Conservation (phyloP, 345 rosid genomes). For the Gynandropsis gynandra region DNA sequence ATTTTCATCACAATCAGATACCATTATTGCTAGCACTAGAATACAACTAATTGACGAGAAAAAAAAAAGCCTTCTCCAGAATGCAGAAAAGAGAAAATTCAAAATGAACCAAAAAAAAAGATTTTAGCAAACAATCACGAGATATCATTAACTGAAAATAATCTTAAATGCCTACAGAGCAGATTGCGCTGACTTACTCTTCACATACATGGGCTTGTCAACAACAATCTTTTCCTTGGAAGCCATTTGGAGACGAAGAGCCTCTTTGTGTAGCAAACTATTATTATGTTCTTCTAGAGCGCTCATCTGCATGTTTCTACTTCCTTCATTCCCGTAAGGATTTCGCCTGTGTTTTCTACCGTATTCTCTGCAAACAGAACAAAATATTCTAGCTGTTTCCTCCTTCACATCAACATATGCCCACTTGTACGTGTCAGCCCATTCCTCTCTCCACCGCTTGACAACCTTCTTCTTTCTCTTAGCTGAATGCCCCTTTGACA, state of each 20-base stretch:
- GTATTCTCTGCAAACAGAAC: constrained; percentile 93
- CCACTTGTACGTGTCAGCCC: constrained; percentile 99
- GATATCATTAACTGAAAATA: constrained; percentile 11
- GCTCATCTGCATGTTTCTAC: constrained; percentile 99
- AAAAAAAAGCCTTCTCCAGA: neutral
- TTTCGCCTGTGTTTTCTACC: constrained; percentile 96
- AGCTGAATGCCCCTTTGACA: constrained; percentile 48
- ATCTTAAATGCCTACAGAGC: constrained; percentile 11
- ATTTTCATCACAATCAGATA: constrained; percentile 3
- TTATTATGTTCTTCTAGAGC: constrained; percentile 97
- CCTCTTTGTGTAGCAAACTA: constrained; percentile 98
- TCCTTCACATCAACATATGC: constrained; percentile 97
- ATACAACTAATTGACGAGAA: neutral
- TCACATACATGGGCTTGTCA: constrained; percentile 84
- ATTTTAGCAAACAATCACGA: neutral
- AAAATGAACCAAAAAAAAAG: constrained; percentile 4
- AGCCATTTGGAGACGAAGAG: constrained; percentile 95
- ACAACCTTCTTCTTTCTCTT: constrained; percentile 98
- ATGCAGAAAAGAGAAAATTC: constrained; percentile 1
- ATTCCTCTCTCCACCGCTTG: constrained; percentile 99
- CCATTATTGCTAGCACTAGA: neutral
- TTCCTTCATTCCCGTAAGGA: constrained; percentile 98
- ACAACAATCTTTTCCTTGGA: constrained; percentile 87
- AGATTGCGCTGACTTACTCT: constrained; percentile 46
- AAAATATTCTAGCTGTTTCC: constrained; percentile 93